phyloP scores from a whole-genome alignment of 768 basidiomycete genomes.

The Agrocybe praecox region DNA sequence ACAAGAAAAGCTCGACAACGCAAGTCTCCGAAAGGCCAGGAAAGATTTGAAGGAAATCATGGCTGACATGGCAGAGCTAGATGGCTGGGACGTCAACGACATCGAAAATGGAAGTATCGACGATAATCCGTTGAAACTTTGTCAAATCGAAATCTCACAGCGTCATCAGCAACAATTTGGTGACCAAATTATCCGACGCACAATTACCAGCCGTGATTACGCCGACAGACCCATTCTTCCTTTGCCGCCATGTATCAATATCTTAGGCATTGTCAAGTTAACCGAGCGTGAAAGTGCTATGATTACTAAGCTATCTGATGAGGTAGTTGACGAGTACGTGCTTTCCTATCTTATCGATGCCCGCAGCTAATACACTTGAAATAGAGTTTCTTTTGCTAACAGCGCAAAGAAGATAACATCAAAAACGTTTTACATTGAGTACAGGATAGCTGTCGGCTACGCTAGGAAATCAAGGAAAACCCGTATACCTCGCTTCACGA shows the following conservation, averaged over 20 bases:
- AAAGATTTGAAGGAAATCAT: background rate
- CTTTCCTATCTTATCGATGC: background rate
- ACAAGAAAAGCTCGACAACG: conserved; percentile 22
- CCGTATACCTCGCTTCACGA: conserved; percentile 9
- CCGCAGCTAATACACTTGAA: background rate
- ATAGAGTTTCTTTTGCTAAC: conserved; percentile 8
- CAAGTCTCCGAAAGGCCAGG: conserved; percentile 1
- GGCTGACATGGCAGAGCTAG: too few species aligned
- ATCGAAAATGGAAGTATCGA: background rate
- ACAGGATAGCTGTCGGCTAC: conserved; percentile 12
- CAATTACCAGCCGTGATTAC: too few species aligned
- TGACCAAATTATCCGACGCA: too few species aligned
- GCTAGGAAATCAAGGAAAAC: background rate
- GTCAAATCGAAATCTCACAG: too few species aligned
- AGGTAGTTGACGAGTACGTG: conserved; percentile 15
- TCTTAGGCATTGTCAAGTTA: conserved; percentile 7
- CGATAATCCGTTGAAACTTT: too few species aligned
- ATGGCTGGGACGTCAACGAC: too few species aligned
- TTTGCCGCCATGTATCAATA: background rate
- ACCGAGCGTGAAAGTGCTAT: conserved; percentile 21
- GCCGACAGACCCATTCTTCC: too few species aligned
- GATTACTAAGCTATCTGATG: conserved; percentile 6
- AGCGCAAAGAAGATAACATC: conserved; percentile 4
- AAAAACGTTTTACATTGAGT: conserved; percentile 15
- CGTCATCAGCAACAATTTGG: too few species aligned